phyloP scores from a whole-genome alignment of 2,329 filamentous ascomycete genomes.

The Diaporthe longicolla region DNA sequence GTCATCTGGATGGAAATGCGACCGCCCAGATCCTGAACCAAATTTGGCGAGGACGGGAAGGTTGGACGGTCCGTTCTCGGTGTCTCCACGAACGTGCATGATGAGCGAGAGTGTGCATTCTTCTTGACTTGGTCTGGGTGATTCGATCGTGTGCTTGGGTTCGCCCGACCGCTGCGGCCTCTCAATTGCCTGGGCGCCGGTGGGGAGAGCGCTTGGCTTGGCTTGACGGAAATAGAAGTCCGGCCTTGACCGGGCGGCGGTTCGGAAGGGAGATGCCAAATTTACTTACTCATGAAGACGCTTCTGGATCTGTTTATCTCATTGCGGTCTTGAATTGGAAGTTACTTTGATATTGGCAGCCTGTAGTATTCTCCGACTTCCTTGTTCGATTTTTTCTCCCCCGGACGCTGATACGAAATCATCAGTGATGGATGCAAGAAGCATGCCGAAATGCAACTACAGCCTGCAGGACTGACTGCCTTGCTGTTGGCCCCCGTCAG shows the following conservation, averaged over 20 bases:
- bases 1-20: background rate
- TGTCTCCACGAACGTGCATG: conserved; percentile 11
- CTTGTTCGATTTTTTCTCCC: too few relatives aligned
- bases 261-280: background rate
- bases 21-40: background rate
- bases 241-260: conserved; percentile 23
- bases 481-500: conserved; percentile 9
- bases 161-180: background rate
- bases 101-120: conserved; percentile 23
- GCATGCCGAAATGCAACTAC: background rate
- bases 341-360: background rate
- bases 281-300: conserved; percentile 24
- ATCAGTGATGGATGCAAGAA: background rate
- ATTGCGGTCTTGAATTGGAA: background rate
- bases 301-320: conserved; percentile 5
- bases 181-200: background rate
- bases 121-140: conserved; percentile 14
- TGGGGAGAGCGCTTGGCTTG: conserved; percentile 7
- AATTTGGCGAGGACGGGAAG: background rate
- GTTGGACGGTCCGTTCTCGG: background rate
- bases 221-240: conserved; percentile 28
- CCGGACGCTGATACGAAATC: background rate
- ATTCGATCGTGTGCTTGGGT: conserved; percentile 15
- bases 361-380: background rate
- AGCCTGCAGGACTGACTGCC: background rate